Conservation (phyloP, 2,329 filamentous ascomycete species). For the Fonsecaea nubica region DNA sequence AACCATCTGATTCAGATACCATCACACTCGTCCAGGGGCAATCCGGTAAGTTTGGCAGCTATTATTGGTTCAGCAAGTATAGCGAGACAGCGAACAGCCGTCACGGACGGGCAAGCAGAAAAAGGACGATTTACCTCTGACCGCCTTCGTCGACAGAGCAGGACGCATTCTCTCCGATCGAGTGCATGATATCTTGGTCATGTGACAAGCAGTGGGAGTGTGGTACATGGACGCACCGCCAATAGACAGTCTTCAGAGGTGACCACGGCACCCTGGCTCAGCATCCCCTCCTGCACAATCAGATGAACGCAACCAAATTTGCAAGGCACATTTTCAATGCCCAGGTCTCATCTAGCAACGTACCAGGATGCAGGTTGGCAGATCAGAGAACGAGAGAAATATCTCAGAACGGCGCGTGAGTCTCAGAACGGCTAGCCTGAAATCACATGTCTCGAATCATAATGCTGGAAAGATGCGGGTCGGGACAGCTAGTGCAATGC, state of each 20-base stretch:
- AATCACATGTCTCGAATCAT: slow-evolving; percentile 8
- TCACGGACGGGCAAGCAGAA: background rate
- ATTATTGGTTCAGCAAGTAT: background rate
- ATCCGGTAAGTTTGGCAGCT: background rate
- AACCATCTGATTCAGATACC: too few relatives aligned
- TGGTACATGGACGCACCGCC: background rate
- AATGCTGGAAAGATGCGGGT: background rate
- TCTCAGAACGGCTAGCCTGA: background rate
- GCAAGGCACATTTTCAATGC: background rate
- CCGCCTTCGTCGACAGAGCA: background rate
- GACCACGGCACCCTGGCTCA: background rate
- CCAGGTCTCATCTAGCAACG: background rate
- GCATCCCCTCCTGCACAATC: background rate
- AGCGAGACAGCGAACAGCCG: background rate
- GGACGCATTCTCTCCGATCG: background rate
- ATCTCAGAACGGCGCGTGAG: slow-evolving; percentile 5
- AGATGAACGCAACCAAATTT: background rate
- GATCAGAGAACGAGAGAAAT: slow-evolving; percentile 11
- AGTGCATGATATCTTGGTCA: too few relatives aligned
- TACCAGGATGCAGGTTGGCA: background rate
- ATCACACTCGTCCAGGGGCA: background rate
- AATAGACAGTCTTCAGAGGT: background rate
- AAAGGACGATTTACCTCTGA: background rate
- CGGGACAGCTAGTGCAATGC: background rate
- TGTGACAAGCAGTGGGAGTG: too few relatives aligned